phyloP scores from a whole-genome alignment of 2,329 filamentous ascomycete species.

The Penicillium frequentans region DNA sequence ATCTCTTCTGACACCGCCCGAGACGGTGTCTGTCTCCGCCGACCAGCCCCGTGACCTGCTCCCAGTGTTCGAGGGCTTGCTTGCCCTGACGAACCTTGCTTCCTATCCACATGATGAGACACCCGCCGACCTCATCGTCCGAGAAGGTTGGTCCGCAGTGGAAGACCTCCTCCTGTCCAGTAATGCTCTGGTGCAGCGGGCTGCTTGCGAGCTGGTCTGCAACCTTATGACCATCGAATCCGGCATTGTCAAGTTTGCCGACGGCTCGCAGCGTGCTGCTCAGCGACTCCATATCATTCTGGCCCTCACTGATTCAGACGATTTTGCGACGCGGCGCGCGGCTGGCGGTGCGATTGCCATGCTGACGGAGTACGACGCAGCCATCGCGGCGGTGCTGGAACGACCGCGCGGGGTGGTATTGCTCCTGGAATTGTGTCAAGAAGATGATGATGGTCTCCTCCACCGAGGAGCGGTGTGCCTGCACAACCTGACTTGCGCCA shows the following conservation, averaged over 20 bases:
- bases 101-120: conserved; percentile 52
- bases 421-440: conserved; percentile 76
- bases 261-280: conserved; percentile 63
- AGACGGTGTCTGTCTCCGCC: conserved; percentile 52
- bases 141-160: conserved; percentile 69
- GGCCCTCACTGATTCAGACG: conserved; percentile 83
- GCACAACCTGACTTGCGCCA: conserved; percentile 66
- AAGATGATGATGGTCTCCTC: conserved; percentile 56
- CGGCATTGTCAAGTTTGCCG: conserved; percentile 48
- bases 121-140: conserved; percentile 69
- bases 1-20: conserved; percentile 68
- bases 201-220: conserved; percentile 84
- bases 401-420: conserved; percentile 71
- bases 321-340: conserved; percentile 74
- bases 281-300: conserved; percentile 80
- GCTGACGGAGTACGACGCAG: conserved; percentile 74
- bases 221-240: conserved; percentile 64
- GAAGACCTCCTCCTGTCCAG: conserved; percentile 80
- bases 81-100: conserved; percentile 92
- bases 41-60: conserved; percentile 71
- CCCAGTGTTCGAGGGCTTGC: conserved; percentile 83
- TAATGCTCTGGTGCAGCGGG: conserved; percentile 75
- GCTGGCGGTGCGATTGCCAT: conserved; percentile 87
- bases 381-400: conserved; percentile 69
- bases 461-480: conserved; percentile 74